These are phyloP conservation scores for Gastrolobium villosum DNA, from an alignment of 306 rosid genomes.

Conservation along the genomic window DNA sequence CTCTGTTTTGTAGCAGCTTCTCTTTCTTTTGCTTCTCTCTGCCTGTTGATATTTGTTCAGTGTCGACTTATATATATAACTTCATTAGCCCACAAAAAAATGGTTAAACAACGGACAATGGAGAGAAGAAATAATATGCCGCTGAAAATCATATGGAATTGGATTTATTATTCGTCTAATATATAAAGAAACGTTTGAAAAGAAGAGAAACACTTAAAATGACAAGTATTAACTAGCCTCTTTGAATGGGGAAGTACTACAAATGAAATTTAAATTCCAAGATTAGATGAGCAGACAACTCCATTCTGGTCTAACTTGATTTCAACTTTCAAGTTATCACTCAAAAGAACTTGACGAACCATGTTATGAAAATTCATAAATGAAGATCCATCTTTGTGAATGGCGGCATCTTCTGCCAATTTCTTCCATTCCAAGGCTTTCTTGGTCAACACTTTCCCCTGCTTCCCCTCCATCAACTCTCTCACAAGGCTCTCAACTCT, in stretches of 20 bases:
- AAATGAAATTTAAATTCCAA: slow-evolving; percentile 3
- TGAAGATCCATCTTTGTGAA: slow-evolving; percentile 8
- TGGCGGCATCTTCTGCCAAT: slow-evolving; percentile 1
- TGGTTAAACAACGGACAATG: not conserved
- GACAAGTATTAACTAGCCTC: not conserved
- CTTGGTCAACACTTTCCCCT: slow-evolving; percentile 21
- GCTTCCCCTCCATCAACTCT: slow-evolving; percentile 29
- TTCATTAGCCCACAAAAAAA: too few relatives aligned
- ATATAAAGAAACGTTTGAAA: not conserved
- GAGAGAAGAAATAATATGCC: not conserved
- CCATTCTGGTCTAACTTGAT: not conserved
- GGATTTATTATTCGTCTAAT: not conserved
- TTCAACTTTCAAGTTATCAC: too few relatives aligned
- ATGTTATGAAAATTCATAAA: slow-evolving; percentile 18
- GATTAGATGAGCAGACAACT: not conserved
- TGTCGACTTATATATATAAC: too few relatives aligned
- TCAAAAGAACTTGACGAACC: slow-evolving; percentile 3
- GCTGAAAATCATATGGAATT: not conserved
- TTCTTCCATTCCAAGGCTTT: slow-evolving; percentile 41
- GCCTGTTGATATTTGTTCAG: too few relatives aligned
- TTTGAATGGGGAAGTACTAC: not conserved
- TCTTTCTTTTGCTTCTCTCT: too few relatives aligned
- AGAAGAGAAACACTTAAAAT: not conserved
- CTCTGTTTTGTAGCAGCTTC: too few relatives aligned
- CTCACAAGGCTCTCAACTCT: slow-evolving; percentile 27